Percentiles rank a stretch among this genome's conserved stretches.
Evolutionary conservation across 805 yeast species (phyloP).

Genomic region (Debaryomyces tyrocola): DNA sequence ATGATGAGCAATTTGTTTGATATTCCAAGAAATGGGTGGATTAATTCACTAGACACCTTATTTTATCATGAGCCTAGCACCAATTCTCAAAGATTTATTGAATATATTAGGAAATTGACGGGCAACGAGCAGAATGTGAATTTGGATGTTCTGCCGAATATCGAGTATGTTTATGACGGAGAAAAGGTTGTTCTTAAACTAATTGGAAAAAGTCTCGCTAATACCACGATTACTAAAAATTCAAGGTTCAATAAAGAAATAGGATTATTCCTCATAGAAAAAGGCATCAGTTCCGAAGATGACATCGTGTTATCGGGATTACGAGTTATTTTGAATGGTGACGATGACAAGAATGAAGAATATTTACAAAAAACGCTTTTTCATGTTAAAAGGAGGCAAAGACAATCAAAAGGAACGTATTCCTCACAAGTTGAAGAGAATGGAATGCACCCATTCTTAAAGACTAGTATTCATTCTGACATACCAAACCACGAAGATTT

Average conservation of each 20-base stretch:
- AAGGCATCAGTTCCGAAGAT: constrained; percentile 24
- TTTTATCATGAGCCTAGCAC: constrained; percentile 18
- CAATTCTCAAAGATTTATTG: constrained; percentile 3
- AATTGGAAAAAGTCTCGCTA: not conserved
- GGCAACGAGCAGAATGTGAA: constrained; percentile 1
- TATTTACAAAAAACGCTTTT: constrained; percentile 36
- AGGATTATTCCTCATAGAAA: constrained; percentile 36
- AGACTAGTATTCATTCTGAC: constrained; percentile 10
- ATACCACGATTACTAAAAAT: not conserved
- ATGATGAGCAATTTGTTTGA: constrained; percentile 18
- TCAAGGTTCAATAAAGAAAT: constrained; percentile 24
- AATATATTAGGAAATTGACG: not conserved
- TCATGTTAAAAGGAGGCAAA: constrained; percentile 42
- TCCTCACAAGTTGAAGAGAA: constrained; percentile 14
- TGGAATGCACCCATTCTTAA: constrained; percentile 40
- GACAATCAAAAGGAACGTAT: constrained; percentile 9
- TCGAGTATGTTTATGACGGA: constrained; percentile 11
- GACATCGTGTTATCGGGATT: constrained; percentile 39
- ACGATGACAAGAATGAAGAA: constrained; percentile 8
- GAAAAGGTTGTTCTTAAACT: constrained; percentile 9
- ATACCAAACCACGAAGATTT: constrained; percentile 24
- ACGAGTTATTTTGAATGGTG: constrained; percentile 24
- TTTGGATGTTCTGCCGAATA: constrained; percentile 1
- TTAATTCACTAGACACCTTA: constrained; percentile 28
- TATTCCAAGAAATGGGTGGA: constrained; percentile 20